Base-by-base conservation (phyloP, 164 flowering plant species). In the Pachysandra terminalis region DNA sequence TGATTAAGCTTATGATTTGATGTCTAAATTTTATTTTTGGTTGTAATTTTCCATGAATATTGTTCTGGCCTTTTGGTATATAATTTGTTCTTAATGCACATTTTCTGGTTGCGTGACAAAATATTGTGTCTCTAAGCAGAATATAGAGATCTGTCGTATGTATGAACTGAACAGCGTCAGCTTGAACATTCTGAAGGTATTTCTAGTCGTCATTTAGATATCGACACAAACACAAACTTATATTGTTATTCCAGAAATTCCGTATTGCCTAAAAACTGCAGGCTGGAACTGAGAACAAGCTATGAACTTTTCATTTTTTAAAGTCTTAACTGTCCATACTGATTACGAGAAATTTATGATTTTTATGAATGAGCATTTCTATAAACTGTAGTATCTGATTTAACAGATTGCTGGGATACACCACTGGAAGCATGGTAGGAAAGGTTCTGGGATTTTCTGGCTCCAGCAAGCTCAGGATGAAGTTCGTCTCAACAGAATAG, bases 391-490 rank as follows among this genome's bases (percentile, higher is more conserved):
- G 15, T 48, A 27, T 28, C 56, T 56, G 3, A 24, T 68, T 72
- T 62, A 65, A 68, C 73, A 95, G 99, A 84, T 95, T 74, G 90
- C 98, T 68, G 99, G 99, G 77, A 85, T 90, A 23, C 72, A 87
- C 82, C 87, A 91, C 72, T 96, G 99, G 99, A 96, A 96, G 80
- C 98, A 90, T 83, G 99, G 99, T 41, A 84, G 83, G 71, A 90
- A 91, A 82, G 98, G 95, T 69, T 73, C 83, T 59, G 98, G 95
- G 60, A 83, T 96, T 35, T 93, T 81, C 75, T 96, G 99, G 98
- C 95, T 96, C 75, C 97, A 96, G 79, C 93, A 91, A 83, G 96
- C 98, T 70, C 82, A 68, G 35, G 99, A 93, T 76, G 92, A 84
- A 74, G 62, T 78, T 73, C 86, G 93, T 56, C 90, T 96, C n/a